Evolutionary conservation across 2,329 filamentous ascomycete genomes (phyloP), one percentile per base, ranked within the genome.

Genomic region (Pyricularia sp.): DNA sequence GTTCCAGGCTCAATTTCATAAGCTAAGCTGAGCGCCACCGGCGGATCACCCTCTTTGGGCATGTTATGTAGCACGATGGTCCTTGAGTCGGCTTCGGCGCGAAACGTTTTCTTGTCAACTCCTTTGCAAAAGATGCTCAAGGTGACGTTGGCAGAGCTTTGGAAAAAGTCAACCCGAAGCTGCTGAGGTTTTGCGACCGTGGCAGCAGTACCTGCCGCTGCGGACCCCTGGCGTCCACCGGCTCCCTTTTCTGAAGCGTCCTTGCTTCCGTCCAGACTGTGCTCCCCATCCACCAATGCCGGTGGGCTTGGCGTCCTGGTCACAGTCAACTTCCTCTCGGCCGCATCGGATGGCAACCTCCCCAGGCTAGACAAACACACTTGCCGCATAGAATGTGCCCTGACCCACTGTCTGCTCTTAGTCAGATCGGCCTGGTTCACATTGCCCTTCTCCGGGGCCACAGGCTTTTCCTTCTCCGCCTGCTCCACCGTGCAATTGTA

Each of bases 321-420:
- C 1, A 81, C 76, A 0, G 78, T 82, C 36, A 84, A 76, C 76
- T 82, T 86, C 30, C 85, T 78, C 1, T 78, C 81, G 0, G 79
- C 75, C 65, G 85, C 80, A 2, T 81, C 82, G 14, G 73, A 74
- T 0, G 82, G 80, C 28, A 86, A 76, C 65, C 76, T 78, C 64
- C 81, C 79, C 77, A 88, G 75, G 28, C 75, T 75, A 0, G 72
- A 75, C 9, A 88, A 76, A n/a, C 59, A 58, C 28, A 68, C n/a
- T n/a, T 26, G 20, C 55, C 66, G 17, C 28, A 68, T 42, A 28
- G 66, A 68, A 25, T 68, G 30, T 23, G 66, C 55, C 55, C 58
- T 31, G 6, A 68, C 58, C 69, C n/a, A 74, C 68, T 9, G 75
- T 73, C 2, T 76, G 72, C 7, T 70, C 64, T 23, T 71, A 64